Percentiles rank a stretch among this genome's conserved stretches.
Conservation (phyloP, 495 filamentous ascomycete genomes). For the Penicillium crystallinum region DNA sequence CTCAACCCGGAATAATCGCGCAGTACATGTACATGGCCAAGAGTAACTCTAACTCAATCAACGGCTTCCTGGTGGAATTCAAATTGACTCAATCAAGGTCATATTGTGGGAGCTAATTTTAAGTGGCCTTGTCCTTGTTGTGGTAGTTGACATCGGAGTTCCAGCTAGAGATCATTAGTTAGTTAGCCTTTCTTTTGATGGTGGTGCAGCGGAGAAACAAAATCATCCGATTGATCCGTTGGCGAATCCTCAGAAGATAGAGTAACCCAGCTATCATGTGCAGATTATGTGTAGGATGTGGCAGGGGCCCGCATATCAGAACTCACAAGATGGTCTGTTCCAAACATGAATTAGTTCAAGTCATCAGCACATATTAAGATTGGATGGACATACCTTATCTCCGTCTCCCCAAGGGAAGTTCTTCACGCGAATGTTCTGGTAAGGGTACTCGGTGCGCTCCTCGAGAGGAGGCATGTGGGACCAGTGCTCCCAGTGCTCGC, state of each 20-base stretch:
- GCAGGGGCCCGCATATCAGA: not conserved
- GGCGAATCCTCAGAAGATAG: too few relatives aligned
- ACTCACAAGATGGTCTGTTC: constrained; percentile 64
- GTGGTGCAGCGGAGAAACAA: not conserved
- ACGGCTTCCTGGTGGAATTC: constrained; percentile 2
- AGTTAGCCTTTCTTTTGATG: constrained; percentile 7
- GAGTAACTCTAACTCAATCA: constrained; percentile 4
- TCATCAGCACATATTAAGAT: not conserved
- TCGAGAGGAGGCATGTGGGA: constrained; percentile 77
- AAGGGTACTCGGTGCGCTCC: constrained; percentile 84
- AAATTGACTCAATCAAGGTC: constrained; percentile 2
- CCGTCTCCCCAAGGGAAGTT: constrained; percentile 90
- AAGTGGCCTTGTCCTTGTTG: constrained; percentile 74
- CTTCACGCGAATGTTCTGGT: constrained; percentile 88
- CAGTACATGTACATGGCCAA: constrained; percentile 26
- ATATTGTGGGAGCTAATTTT: constrained; percentile 21
- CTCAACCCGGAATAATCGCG: constrained; percentile 13
- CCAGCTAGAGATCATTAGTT: constrained; percentile 60
- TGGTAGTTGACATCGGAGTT: constrained; percentile 93
- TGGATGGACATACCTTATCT: constrained; percentile 65
- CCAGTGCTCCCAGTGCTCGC: constrained; percentile 96
- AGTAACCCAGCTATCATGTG: too few relatives aligned
- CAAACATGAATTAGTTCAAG: constrained; percentile 27
- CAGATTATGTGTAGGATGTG: too few relatives aligned
- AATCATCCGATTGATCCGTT: too few relatives aligned